A percentile compares a stretch with the other conserved stretches of the same genome.
phyloP scores from a whole-genome alignment of 225 moss, liverwort and hornwort species.

The Marchantia paleacea region DNA sequence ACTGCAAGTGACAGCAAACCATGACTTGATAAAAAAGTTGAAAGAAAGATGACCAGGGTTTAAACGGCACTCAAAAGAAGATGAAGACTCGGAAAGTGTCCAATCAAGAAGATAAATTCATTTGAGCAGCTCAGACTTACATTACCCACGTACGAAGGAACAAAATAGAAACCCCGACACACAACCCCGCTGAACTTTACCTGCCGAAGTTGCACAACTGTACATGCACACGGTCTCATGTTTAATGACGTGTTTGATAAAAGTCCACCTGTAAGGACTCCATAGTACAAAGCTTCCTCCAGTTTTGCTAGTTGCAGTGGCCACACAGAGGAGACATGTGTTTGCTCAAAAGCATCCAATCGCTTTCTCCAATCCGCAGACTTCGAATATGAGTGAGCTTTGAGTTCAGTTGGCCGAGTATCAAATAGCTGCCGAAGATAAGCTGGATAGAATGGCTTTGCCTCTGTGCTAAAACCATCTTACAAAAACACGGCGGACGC shows the following conservation, averaged over 20 bases:
- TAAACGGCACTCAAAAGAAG: background rate
- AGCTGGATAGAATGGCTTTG: conserved; percentile 59
- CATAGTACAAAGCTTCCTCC: conserved; percentile 27
- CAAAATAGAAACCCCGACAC: background rate
- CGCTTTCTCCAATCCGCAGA: conserved; percentile 36
- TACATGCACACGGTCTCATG: conserved; percentile 22
- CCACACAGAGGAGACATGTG: conserved; percentile 44
- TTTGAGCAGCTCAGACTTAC: too few relatives aligned
- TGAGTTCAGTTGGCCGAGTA: conserved; percentile 31
- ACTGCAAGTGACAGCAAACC: conserved; percentile 36
- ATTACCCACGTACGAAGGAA: too few relatives aligned
- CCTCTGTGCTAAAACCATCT: conserved; percentile 48
- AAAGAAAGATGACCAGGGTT: background rate
- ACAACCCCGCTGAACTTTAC: conserved; percentile 11
- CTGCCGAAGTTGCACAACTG: conserved; percentile 36
- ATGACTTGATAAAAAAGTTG: background rate
- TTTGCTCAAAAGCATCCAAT: conserved; percentile 33
- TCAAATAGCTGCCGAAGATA: conserved; percentile 49
- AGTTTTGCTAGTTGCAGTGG: conserved; percentile 23
- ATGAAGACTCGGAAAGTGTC: background rate
- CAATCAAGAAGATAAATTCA: background rate
- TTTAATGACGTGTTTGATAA: background rate
- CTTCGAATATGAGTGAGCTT: conserved; percentile 20
- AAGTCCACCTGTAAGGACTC: conserved; percentile 7
- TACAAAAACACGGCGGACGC: conserved; percentile 18